Evolutionary conservation across 2,329 filamentous ascomycete genomes (phyloP).

Genomic region (Cytospora piceicola): DNA sequence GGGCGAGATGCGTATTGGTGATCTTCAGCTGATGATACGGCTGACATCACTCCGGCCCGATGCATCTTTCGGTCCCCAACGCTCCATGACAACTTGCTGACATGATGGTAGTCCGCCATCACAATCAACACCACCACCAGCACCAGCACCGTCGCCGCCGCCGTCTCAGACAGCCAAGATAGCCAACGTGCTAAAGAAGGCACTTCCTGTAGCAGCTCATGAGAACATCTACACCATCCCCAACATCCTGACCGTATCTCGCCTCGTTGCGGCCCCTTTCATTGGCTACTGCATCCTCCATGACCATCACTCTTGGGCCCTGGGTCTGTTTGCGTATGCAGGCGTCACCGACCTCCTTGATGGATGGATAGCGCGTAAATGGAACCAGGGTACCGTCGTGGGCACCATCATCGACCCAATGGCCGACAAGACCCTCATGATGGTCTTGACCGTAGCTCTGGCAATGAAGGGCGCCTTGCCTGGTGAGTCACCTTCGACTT

Average conservation of each 20-base stretch:
- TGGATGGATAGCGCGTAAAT: constrained; percentile 88
- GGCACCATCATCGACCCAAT: constrained; percentile 95
- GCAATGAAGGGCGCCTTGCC: constrained; percentile 83
- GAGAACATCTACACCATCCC: constrained; percentile 98
- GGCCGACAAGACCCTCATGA: constrained; percentile 97
- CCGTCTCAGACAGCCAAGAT: constrained; percentile 18
- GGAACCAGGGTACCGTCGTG: constrained; percentile 89
- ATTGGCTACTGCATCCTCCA: constrained; percentile 89
- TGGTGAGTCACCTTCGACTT: constrained; percentile 53
- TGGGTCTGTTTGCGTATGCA: constrained; percentile 89
- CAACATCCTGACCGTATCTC: constrained; percentile 87
- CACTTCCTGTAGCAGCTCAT: constrained; percentile 47
- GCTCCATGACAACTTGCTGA: constrained; percentile 11
- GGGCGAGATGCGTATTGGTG: too few relatives aligned
- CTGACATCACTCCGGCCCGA: not conserved
- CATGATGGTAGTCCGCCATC: constrained; percentile 21
- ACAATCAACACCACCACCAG: not conserved
- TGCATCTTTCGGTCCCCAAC: not conserved
- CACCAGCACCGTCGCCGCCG: not conserved
- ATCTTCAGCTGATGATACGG: not conserved
- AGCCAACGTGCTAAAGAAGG: constrained; percentile 25
- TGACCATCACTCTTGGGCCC: constrained; percentile 76
- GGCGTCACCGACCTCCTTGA: constrained; percentile 91
- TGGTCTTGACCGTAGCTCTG: constrained; percentile 82
- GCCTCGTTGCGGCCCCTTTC: constrained; percentile 79